phyloP scores from a whole-genome alignment of 495 filamentous ascomycete species.

The Aspergillus sparsus region DNA sequence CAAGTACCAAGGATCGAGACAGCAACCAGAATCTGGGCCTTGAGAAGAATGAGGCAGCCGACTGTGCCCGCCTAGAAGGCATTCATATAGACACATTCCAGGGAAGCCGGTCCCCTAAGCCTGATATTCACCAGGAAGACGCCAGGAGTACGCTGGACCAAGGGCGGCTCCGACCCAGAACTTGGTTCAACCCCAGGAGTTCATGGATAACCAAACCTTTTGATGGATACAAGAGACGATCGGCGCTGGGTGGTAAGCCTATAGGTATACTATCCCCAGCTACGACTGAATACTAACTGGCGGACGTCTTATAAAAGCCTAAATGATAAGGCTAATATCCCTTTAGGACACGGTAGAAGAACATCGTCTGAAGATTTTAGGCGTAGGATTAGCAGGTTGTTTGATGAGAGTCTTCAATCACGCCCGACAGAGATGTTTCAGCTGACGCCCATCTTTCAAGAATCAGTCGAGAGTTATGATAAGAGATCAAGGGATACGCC shows the following conservation, averaged over 20 bases:
- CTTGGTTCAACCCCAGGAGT: slow-evolving; percentile 18
- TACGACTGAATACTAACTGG: background rate
- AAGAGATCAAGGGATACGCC: slow-evolving; percentile 17
- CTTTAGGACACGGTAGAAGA: slow-evolving; percentile 29
- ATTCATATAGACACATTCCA: slow-evolving; percentile 15
- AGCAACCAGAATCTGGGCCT: background rate
- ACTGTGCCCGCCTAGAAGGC: slow-evolving; percentile 11
- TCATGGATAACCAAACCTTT: slow-evolving; percentile 27
- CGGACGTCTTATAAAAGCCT: background rate
- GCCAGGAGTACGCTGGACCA: background rate
- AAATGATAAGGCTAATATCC: background rate
- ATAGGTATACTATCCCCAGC: background rate
- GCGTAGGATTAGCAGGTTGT: slow-evolving; percentile 40
- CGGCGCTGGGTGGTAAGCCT: slow-evolving; percentile 15
- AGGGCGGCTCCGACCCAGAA: slow-evolving; percentile 12
- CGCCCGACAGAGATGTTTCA: slow-evolving; percentile 31
- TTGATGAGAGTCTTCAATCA: slow-evolving; percentile 40
- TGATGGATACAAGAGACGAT: slow-evolving; percentile 17
- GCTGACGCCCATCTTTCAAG: slow-evolving; percentile 24
- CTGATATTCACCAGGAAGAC: slow-evolving; percentile 1
- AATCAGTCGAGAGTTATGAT: slow-evolving; percentile 23
- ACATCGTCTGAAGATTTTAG: slow-evolving; percentile 44
- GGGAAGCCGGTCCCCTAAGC: slow-evolving; percentile 7
- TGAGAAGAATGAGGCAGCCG: slow-evolving; percentile 15
- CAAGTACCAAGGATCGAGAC: background rate